Evolutionary conservation across 2,329 filamentous ascomycete species (phyloP).

Genomic region (Epichloe gansuensis): DNA sequence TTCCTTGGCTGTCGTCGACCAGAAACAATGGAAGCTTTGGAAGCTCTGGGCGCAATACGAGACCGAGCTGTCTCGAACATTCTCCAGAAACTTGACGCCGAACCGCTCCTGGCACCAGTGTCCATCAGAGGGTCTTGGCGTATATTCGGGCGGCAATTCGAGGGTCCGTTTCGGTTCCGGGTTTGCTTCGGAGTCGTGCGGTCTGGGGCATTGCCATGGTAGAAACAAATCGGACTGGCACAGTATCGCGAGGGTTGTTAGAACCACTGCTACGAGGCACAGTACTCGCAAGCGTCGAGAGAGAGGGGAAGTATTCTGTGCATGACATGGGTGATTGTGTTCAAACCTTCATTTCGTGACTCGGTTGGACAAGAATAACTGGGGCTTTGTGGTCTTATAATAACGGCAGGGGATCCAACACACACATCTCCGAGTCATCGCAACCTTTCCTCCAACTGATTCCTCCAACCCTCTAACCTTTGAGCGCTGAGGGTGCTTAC

Average conservation of each 20-base stretch:
- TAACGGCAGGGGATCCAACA: too few relatives aligned
- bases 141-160: too few relatives aligned
- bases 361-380: neutral
- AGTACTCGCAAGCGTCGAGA: neutral
- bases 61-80: conserved; percentile 1
- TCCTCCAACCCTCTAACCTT: too few relatives aligned
- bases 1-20: neutral
- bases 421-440: too few relatives aligned
- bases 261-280: neutral
- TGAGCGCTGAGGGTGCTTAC: too few relatives aligned
- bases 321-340: too few relatives aligned
- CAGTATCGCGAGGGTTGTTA: neutral
- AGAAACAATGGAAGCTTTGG: conserved; percentile 12
- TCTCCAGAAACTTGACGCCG: too few relatives aligned
- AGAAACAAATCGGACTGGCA: neutral
- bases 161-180: too few relatives aligned
- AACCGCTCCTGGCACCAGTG: too few relatives aligned
- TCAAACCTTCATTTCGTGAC: neutral
- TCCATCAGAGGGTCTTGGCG: too few relatives aligned
- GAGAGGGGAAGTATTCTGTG: neutral
- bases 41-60: conserved; percentile 13
- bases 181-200: conserved; percentile 2
- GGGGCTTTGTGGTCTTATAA: too few relatives aligned
- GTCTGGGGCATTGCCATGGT: neutral
- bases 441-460: too few relatives aligned